Evolutionary conservation across 2,329 filamentous ascomycete species (phyloP), one percentile per base, ranked within the genome.

Genomic region (Fusarium xylarioides): DNA sequence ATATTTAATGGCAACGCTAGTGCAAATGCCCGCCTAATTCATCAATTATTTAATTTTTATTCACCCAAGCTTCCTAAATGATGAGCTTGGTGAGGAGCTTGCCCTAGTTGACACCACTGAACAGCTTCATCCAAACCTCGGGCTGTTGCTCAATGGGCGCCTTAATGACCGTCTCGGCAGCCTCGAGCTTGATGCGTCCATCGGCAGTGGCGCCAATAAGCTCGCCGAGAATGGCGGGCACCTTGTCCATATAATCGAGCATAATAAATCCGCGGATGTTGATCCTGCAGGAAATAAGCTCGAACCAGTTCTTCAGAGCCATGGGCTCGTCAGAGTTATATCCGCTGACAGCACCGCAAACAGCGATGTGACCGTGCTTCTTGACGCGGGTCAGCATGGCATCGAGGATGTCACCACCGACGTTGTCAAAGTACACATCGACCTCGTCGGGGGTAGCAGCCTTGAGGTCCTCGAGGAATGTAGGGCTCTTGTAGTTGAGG

Each of bases 401-500:
- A 28, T 79, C 77, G 3, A 79, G 66, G 14, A 79, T 71, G 6
- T 64, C 35, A n/a, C 77, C 77, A 21, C 77, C 77, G 26, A 79
- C 77, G 35, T 79, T 79, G 70, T 79, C 77, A 49, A 79, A 79
- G 67, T 78, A 79, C 7, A 79, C 71, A 44, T 79, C 77, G 8
- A 79, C 77, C 54, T 79, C 77, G 10, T 78, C 63, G 2, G 77
- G 77, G 1, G 77, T 79, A 35, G 57, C 77, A 5, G 64, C 68
- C 63, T 77, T 78, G 46, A 79, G 71, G 2, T 79, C 77, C 63
- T 77, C 70, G 4, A 67, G 35, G 55, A 79, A 79, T 30, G 73
- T 79, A 42, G 76, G 77, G 62, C 76, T 79, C 70, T 79, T 79
- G 67, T 79, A 79, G 75, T 79, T 77, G 63, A 79, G 63, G 55